Conservation (phyloP, 805 yeast species). For the Geotrichum ghanense region DNA sequence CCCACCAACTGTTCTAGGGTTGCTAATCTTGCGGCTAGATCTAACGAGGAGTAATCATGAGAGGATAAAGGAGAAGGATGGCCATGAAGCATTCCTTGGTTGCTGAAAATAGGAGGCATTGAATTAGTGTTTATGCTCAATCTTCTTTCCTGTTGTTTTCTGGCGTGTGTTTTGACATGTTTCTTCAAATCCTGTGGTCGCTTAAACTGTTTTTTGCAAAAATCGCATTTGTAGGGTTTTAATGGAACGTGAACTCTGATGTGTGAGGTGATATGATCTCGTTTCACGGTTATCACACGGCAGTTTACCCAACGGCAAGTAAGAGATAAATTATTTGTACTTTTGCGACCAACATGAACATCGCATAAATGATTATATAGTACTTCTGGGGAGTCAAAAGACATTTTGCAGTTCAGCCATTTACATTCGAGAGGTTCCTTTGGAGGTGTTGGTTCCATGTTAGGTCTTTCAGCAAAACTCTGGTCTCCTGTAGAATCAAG, state of each 20-base stretch:
- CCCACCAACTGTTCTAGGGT: conserved; percentile 32
- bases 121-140: not conserved
- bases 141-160: conserved; percentile 25
- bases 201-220: conserved; percentile 76
- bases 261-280: conserved; percentile 95
- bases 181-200: conserved; percentile 96
- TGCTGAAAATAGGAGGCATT: conserved; percentile 2
- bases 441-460: not conserved
- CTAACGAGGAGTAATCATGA: not conserved
- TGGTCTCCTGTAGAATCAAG: not conserved
- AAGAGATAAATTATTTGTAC: conserved; percentile 66
- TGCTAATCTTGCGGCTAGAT: conserved; percentile 31
- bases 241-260: conserved; percentile 88
- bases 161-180: conserved; percentile 74
- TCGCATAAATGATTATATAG: conserved; percentile 83
- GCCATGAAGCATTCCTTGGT: not conserved
- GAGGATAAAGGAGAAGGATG: conserved; percentile 1
- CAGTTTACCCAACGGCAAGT: conserved; percentile 82
- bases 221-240: conserved; percentile 74
- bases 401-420: conserved; percentile 57
- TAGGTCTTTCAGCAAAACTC: not conserved
- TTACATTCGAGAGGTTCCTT: conserved; percentile 34
- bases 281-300: conserved; percentile 64
- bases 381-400: conserved; percentile 55
- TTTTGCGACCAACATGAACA: conserved; percentile 83